Evolutionary conservation across 1,284 basidiomycete species (phyloP).

Genomic region (Apiotrichum veenhuisii): DNA sequence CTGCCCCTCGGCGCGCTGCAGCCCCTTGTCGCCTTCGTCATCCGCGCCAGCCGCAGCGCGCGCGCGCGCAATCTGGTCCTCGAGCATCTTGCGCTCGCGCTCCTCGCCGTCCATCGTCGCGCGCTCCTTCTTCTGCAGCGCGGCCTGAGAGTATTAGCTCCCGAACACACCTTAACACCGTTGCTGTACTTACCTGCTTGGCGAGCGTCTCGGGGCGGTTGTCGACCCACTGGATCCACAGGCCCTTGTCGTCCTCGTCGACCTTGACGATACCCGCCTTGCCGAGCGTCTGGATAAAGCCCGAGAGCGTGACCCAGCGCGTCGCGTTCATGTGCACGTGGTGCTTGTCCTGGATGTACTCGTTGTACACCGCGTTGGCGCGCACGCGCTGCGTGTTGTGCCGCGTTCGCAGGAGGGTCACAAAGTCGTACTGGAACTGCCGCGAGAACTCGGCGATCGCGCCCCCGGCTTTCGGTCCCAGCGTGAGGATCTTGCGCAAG

Average conservation of each 20-base stretch:
- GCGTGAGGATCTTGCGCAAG: slow-evolving; percentile 90
- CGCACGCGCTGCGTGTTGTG: slow-evolving; percentile 90
- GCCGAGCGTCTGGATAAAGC: slow-evolving; percentile 89
- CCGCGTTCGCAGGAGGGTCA: slow-evolving; percentile 67
- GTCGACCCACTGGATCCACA: slow-evolving; percentile 97
- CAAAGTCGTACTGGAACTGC: slow-evolving; percentile 89
- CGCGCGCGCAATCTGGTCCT: slow-evolving; percentile 92
- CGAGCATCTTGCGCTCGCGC: slow-evolving; percentile 80
- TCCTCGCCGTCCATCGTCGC: slow-evolving; percentile 90
- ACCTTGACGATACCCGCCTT: slow-evolving; percentile 82
- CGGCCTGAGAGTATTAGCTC: slow-evolving; percentile 59
- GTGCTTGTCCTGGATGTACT: slow-evolving; percentile 90
- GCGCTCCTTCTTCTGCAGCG: slow-evolving; percentile 86
- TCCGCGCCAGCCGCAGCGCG: slow-evolving; percentile 36
- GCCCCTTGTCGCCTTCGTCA: slow-evolving; percentile 51
- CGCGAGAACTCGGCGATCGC: slow-evolving; percentile 87
- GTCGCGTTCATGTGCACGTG: slow-evolving; percentile 99
- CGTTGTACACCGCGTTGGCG: slow-evolving; percentile 96
- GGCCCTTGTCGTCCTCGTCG: slow-evolving; percentile 97
- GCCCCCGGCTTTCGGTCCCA: slow-evolving; percentile 85
- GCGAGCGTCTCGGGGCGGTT: slow-evolving; percentile 88
- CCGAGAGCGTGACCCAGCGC: slow-evolving; percentile 92
- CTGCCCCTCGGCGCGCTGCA: slow-evolving; percentile 64
- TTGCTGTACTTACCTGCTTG: slow-evolving; percentile 69
- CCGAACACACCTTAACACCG: neutral